phyloP scores from a whole-genome alignment of 768 basidiomycete genomes.

The Boletus rubescentipes region DNA sequence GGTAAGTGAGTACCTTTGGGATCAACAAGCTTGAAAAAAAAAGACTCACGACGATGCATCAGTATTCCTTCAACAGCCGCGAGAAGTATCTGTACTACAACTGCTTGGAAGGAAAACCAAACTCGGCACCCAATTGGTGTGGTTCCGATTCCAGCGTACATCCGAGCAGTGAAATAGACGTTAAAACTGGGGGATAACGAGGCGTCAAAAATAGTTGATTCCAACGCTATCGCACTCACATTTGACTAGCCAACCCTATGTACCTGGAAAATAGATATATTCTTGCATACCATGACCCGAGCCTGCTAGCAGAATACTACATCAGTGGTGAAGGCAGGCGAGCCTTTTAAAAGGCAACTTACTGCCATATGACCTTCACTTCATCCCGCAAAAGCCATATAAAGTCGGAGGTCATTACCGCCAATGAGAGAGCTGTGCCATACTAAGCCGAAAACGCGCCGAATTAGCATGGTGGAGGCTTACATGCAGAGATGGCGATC shows the following conservation, averaged over 20 bases:
- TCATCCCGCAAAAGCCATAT: slow-evolving; percentile 10
- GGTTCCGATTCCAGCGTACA: slow-evolving; percentile 11
- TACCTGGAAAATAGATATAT: slow-evolving; percentile 18
- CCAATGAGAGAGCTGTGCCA: background rate
- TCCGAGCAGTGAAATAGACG: slow-evolving; percentile 18
- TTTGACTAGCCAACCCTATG: slow-evolving; percentile 16
- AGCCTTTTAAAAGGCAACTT: background rate
- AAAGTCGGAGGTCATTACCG: slow-evolving; percentile 17
- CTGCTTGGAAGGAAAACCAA: slow-evolving; percentile 21
- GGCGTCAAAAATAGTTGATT: background rate
- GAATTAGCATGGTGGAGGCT: background rate
- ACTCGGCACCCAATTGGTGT: slow-evolving; percentile 5
- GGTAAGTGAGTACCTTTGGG: background rate
- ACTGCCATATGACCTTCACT: slow-evolving; percentile 20
- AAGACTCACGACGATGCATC: slow-evolving; percentile 19
- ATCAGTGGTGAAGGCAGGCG: background rate
- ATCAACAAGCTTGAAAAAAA: background rate
- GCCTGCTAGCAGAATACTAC: slow-evolving; percentile 2
- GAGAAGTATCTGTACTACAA: slow-evolving; percentile 13
- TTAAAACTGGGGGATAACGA: slow-evolving; percentile 17
- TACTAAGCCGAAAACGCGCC: background rate
- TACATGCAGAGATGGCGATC: background rate
- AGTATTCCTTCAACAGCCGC: slow-evolving; percentile 9
- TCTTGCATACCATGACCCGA: slow-evolving; percentile 7
- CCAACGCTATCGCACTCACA: slow-evolving; percentile 7